phyloP scores from a whole-genome alignment of 192 early-diverging fungal species.

The Dimargaris verticillata region DNA sequence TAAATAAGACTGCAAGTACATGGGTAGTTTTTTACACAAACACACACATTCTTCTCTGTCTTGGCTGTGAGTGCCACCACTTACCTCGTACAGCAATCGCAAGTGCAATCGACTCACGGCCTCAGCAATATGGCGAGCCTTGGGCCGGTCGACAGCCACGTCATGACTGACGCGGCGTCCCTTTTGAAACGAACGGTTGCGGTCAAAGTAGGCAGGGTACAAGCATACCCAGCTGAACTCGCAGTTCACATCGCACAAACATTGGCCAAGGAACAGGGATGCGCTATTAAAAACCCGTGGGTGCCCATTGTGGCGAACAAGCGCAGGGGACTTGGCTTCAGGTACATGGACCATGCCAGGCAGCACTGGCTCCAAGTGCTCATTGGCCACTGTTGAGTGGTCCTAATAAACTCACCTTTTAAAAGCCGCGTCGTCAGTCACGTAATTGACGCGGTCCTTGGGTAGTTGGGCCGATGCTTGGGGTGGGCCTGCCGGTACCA shows the following conservation, averaged over 20 bases:
- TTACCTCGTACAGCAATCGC: constrained; percentile 46
- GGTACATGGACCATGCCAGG: neutral
- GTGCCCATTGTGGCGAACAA: neutral
- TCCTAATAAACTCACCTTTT: neutral
- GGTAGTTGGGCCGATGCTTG: neutral
- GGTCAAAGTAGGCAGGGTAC: constrained; percentile 58
- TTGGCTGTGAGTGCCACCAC: too few relatives aligned
- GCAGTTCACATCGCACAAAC: neutral
- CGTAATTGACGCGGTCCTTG: constrained; percentile 12
- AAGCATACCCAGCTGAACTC: constrained; percentile 44
- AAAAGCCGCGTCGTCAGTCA: constrained; percentile 13
- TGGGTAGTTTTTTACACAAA: too few relatives aligned
- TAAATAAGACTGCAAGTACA: too few relatives aligned
- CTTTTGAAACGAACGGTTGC: constrained; percentile 31
- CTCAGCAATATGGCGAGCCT: constrained; percentile 42
- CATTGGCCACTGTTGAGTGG: constrained; percentile 11
- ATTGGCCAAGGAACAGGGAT: neutral
- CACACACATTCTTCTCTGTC: too few relatives aligned
- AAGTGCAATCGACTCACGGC: constrained; percentile 41
- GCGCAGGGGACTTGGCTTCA: neutral
- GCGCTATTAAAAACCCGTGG: neutral
- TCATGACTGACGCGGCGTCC: constrained; percentile 40
- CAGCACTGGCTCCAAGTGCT: neutral
- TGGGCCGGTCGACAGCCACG: constrained; percentile 36
- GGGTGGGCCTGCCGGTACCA: constrained; percentile 11